Percentiles rank a stretch among this genome's conserved stretches.
These are phyloP conservation scores for Prunus fruticosa DNA, from an alignment of 306 rosid genomes.

Conservation along the genomic window DNA sequence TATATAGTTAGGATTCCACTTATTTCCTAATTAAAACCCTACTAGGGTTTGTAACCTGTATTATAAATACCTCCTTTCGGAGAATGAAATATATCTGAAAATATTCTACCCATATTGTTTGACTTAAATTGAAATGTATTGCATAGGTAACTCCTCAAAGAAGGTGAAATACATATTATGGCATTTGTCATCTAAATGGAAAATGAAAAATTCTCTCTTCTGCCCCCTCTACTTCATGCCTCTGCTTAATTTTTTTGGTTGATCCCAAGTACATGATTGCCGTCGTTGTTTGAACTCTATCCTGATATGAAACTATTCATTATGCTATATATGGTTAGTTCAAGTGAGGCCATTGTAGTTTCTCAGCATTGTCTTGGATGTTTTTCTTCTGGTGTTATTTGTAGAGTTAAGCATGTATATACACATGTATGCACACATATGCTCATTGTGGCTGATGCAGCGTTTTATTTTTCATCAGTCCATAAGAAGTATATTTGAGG, in stretches of 20 bases:
- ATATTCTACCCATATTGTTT: too few relatives aligned
- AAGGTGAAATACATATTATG: neutral
- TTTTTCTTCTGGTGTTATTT: neutral
- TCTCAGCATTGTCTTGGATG: neutral
- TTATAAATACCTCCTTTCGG: too few relatives aligned
- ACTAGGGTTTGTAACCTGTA: too few relatives aligned
- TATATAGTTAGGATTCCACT: too few relatives aligned
- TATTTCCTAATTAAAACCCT: too few relatives aligned
- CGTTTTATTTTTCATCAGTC: neutral
- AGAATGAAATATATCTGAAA: too few relatives aligned
- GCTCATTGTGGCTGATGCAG: neutral
- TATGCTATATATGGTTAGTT: neutral
- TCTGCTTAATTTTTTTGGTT: neutral
- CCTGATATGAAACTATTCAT: neutral
- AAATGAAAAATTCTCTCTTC: neutral
- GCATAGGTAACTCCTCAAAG: neutral
- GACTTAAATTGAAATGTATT: neutral
- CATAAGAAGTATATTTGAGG: neutral
- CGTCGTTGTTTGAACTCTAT: neutral
- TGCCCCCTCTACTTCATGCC: neutral
- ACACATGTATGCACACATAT: neutral
- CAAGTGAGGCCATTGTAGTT: neutral
- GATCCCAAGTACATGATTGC: neutral
- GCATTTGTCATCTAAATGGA: neutral
- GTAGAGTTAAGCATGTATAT: neutral